A percentile compares a stretch with the other conserved stretches of the same genome.
These are phyloP conservation scores for Aspergillus bridgeri DNA, from an alignment of 495 filamentous ascomycete genomes.

Conservation along the genomic window DNA sequence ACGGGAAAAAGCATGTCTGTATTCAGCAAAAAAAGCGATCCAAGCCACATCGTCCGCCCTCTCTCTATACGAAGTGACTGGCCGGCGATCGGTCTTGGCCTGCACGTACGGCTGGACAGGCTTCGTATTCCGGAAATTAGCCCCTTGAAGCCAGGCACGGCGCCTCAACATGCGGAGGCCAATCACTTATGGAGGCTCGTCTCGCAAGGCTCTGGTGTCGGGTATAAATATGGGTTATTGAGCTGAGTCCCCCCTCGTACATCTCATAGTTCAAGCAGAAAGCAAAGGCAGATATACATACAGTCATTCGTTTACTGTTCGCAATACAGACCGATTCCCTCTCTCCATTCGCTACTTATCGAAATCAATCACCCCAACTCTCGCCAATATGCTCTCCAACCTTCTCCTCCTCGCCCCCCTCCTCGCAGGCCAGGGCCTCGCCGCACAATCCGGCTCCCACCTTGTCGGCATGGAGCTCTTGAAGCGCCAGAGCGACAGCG, in stretches of 20 bases:
- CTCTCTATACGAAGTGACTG: not conserved
- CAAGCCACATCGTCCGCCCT: not conserved
- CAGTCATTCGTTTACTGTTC: not conserved
- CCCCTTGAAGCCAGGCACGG: not conserved
- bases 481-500: constrained; percentile 11
- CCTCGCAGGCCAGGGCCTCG: not conserved
- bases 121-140: not conserved
- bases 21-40: not conserved
- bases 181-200: too few relatives aligned
- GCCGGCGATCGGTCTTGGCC: not conserved
- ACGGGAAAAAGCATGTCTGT: not conserved
- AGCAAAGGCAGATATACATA: not conserved
- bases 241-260: not conserved
- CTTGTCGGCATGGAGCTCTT: not conserved
- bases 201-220: too few relatives aligned
- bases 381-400: not conserved
- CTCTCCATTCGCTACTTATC: not conserved
- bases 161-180: not conserved
- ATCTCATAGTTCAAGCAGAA: not conserved
- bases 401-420: not conserved
- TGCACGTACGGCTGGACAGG: not conserved
- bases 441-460: not conserved
- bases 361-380: not conserved
- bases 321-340: too few relatives aligned
- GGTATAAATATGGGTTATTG: not conserved